These are phyloP conservation scores for Nakazawaea anatomiae DNA, from an alignment of 805 yeast genomes.

Conservation along the genomic window DNA sequence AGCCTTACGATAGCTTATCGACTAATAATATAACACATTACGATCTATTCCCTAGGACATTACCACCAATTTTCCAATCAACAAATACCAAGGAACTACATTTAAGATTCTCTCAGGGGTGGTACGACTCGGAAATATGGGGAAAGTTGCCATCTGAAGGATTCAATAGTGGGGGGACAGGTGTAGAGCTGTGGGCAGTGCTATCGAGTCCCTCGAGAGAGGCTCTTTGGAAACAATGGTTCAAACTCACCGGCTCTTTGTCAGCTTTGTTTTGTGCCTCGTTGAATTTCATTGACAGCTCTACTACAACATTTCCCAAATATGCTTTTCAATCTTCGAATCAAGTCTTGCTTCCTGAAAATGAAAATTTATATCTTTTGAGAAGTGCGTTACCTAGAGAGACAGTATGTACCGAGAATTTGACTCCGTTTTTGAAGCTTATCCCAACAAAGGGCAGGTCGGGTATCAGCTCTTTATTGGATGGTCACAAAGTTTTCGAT, in stretches of 20 bases:
- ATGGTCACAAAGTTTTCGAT: slow-evolving; percentile 87
- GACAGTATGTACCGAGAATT: slow-evolving; percentile 93
- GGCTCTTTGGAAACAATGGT: slow-evolving; percentile 65
- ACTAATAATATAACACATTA: slow-evolving; percentile 35
- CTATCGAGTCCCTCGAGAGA: slow-evolving; percentile 56
- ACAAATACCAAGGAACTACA: slow-evolving; percentile 73
- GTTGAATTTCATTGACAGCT: slow-evolving; percentile 75
- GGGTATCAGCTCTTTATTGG: slow-evolving; percentile 78
- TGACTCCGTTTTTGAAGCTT: slow-evolving; percentile 87
- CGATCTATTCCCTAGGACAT: slow-evolving; percentile 69
- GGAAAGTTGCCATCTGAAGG: slow-evolving; percentile 78
- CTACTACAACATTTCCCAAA: slow-evolving; percentile 68
- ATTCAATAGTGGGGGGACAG: slow-evolving; percentile 77
- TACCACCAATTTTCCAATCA: slow-evolving; percentile 68
- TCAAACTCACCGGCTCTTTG: slow-evolving; percentile 59
- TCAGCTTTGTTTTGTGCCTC: slow-evolving; percentile 96
- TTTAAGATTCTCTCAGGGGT: slow-evolving; percentile 85
- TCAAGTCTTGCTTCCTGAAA: slow-evolving; percentile 23
- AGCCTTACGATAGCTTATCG: slow-evolving; percentile 19
- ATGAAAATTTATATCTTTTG: slow-evolving; percentile 43
- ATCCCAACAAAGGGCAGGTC: slow-evolving; percentile 90
- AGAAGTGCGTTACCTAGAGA: slow-evolving; percentile 92
- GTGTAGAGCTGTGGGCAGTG: slow-evolving; percentile 89
- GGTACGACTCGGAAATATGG: slow-evolving; percentile 91
- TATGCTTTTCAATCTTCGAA: slow-evolving; percentile 28